Conservation (phyloP, 768 basidiomycete genomes). For the Phylloporus rhodoxanthus region DNA sequence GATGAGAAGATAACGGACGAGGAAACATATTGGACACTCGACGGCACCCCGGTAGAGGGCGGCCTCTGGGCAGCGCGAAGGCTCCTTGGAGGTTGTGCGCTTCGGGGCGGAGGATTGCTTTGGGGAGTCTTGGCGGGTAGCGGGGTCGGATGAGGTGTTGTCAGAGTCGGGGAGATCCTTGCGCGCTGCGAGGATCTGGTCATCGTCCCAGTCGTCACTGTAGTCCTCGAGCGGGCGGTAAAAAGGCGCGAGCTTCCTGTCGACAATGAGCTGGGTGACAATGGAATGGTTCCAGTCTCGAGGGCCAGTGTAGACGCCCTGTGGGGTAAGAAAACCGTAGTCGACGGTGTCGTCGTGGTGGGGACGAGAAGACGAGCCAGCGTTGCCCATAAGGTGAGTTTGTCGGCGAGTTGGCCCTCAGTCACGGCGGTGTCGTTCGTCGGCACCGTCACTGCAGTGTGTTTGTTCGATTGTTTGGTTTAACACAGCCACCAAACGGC, state of each 20-base stretch:
- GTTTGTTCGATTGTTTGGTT: constrained; percentile 24
- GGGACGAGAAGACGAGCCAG: constrained; percentile 65
- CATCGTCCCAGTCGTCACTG: constrained; percentile 82
- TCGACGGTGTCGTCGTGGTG: constrained; percentile 83
- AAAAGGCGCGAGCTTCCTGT: constrained; percentile 89
- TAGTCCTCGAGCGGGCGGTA: constrained; percentile 95
- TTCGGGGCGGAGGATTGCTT: constrained; percentile 37
- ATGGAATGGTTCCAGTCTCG: constrained; percentile 87
- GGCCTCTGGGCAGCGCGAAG: constrained; percentile 61
- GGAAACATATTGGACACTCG: constrained; percentile 98
- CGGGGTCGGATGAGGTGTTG: constrained; percentile 34
- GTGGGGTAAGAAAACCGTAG: constrained; percentile 72
- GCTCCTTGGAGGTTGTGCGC: constrained; percentile 61
- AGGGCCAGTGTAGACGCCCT: constrained; percentile 79
- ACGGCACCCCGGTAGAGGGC: constrained; percentile 77
- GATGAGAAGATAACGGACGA: constrained; percentile 50
- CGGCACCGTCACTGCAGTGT: constrained; percentile 1
- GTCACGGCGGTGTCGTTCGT: background rate
- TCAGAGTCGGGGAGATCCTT: constrained; percentile 59
- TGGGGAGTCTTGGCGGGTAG: constrained; percentile 31
- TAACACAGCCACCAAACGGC: constrained; percentile 10
- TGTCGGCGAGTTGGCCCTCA: constrained; percentile 2
- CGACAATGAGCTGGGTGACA: constrained; percentile 83
- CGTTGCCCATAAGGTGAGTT: constrained; percentile 64
- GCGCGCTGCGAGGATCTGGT: constrained; percentile 75